Conservation (phyloP, 257 asterid species). For the Marsdenia floribunda region DNA sequence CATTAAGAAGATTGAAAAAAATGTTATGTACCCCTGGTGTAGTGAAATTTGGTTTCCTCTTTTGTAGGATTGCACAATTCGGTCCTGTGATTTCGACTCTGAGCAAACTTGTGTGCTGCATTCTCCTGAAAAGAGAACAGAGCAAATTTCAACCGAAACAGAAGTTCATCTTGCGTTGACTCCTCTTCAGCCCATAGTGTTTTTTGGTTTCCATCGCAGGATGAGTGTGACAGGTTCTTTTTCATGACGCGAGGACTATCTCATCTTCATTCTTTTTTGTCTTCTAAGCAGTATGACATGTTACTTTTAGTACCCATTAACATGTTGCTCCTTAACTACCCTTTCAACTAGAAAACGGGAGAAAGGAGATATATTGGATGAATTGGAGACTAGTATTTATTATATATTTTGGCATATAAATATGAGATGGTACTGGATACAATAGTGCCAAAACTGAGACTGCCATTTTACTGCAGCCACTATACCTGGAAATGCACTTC, state of each 20-base stretch:
- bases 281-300: not conserved
- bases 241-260: slow-evolving; percentile 2
- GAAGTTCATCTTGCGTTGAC: slow-evolving; percentile 99
- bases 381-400: not conserved
- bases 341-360: not conserved
- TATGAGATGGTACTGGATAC: not conserved
- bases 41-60: slow-evolving; percentile 7
- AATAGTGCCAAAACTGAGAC: not conserved
- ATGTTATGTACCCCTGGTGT: not conserved
- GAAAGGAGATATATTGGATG: not conserved
- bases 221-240: slow-evolving; percentile 92
- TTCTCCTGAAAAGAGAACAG: slow-evolving; percentile 97
- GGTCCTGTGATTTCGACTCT: slow-evolving; percentile 93
- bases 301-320: not conserved
- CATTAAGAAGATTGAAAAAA: not conserved
- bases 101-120: slow-evolving; percentile 97
- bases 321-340: not conserved
- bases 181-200: slow-evolving; percentile 94
- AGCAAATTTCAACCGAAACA: slow-evolving; percentile 77
- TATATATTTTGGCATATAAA: not conserved
- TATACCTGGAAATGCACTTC: not conserved
- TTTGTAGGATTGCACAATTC: slow-evolving; percentile 87
- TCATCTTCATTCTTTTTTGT: not conserved
- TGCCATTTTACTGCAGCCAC: not conserved
- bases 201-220: slow-evolving; percentile 94